phyloP scores from a whole-genome alignment of 371 early-diverging fungal species.

The Capillidium heterosporum region DNA sequence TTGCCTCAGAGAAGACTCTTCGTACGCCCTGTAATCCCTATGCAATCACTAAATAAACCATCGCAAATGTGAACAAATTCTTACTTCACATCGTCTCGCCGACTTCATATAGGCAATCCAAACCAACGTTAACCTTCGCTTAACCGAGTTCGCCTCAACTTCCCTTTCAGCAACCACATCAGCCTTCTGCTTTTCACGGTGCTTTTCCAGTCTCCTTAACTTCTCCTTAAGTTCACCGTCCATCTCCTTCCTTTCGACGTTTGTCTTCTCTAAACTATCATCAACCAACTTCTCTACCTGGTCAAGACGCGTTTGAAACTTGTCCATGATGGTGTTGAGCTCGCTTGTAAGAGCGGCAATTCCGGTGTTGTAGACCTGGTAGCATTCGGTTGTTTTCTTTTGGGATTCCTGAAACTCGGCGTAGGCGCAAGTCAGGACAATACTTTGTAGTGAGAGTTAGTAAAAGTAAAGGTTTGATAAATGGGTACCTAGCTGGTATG shows the following conservation, averaged over 20 bases:
- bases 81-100: constrained; percentile 58
- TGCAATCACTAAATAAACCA: not conserved
- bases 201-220: constrained; percentile 38
- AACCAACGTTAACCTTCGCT: constrained; percentile 38
- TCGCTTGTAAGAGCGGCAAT: constrained; percentile 31
- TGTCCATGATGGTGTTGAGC: constrained; percentile 24
- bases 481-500: constrained; percentile 45
- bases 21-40: constrained; percentile 55
- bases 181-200: constrained; percentile 38
- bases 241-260: constrained; percentile 27
- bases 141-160: constrained; percentile 36
- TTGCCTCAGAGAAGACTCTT: constrained; percentile 57
- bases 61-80: not conserved
- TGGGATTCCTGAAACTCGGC: constrained; percentile 69
- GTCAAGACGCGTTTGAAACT: constrained; percentile 21
- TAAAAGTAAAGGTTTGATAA: not conserved
- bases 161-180: constrained; percentile 37
- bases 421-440: constrained; percentile 59
- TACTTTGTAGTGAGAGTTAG: constrained; percentile 3
- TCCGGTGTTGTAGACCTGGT: constrained; percentile 47
- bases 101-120: constrained; percentile 83
- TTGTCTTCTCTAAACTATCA: constrained; percentile 22
- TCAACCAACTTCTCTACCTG: constrained; percentile 10
- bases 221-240: constrained; percentile 68
- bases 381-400: constrained; percentile 45